Evolutionary conservation across 106 monocot genomes (phyloP), one percentile per base, ranked within the genome.

Genomic region (Ottelia alismoides): DNA sequence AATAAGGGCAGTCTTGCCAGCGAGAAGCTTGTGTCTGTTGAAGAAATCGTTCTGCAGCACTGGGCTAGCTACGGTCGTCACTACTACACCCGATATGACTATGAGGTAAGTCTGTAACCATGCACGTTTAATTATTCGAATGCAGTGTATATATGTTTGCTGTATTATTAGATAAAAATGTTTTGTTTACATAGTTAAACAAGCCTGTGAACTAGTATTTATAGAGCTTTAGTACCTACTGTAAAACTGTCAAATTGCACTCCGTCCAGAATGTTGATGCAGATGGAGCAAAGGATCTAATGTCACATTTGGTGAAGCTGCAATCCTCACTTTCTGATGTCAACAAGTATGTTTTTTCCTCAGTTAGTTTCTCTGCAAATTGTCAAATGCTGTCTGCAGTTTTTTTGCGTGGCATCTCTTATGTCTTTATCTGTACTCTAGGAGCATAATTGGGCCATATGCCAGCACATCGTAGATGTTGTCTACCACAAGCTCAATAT

Each of bases 41-140:
- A 88, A 70, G 81, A 79, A 44, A 88, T 88, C 27, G 87, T 87
- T 65, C 60, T 45, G 25, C 68, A 89, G 61, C 87, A 87, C 44
- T 96, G 96, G 96, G 69, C 73, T 30, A 74, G 82, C 31, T 88
- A 96, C 72, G 96, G 96, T 63, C 96, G 96, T 40, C 96, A 96
- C 30, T 96, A 82, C 53, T 96, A 96, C 28, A 96, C 96, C 35
- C 84, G 96, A 49, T 96, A 96, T 70, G 96, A 96, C 68, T 96
- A 96, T 63, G 96, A 96, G 68, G 96, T 88, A 74, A 60, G 56
- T 45, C 18, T n/a, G n/a, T n/a, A n/a, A 58, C 32, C 45, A 16
- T n/a, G n/a, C n/a, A n/a, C n/a, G n/a, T n/a, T n/a, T n/a, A n/a
- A n/a, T n/a, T n/a, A n/a, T n/a, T n/a, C n/a, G n/a, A n/a, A n/a